Evolutionary conservation across 805 yeast species (phyloP).

Genomic region (Wickerhamomyces ciferrii): DNA sequence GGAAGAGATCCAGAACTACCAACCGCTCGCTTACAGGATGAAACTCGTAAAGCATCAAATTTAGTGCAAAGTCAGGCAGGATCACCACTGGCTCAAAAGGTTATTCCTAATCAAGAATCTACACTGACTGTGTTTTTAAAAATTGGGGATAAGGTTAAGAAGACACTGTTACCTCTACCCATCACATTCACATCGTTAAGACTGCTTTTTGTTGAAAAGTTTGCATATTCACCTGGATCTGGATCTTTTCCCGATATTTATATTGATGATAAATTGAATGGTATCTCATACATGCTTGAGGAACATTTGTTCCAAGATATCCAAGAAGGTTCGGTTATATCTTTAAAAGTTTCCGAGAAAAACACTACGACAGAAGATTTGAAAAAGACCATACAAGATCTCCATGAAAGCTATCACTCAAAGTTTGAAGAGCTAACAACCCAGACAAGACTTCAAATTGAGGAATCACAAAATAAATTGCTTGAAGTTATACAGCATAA

Average conservation of each 20-base stretch:
- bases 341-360: conserved; percentile 44
- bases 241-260: conserved; percentile 75
- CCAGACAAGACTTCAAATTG: neutral
- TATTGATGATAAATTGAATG: conserved; percentile 53
- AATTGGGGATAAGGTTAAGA: conserved; percentile 49
- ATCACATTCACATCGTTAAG: conserved; percentile 42
- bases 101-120: neutral
- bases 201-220: conserved; percentile 77
- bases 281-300: conserved; percentile 76
- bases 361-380: conserved; percentile 4
- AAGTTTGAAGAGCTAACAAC: neutral
- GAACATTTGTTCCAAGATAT: conserved; percentile 58
- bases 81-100: neutral
- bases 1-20: conserved; percentile 23
- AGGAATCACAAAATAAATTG: neutral
- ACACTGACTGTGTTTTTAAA: conserved; percentile 38
- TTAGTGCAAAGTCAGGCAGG: neutral
- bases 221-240: conserved; percentile 74
- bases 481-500: neutral
- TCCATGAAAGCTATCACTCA: neutral
- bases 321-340: conserved; percentile 51
- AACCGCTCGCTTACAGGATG: conserved; percentile 14
- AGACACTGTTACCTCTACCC: conserved; percentile 30
- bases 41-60: neutral
- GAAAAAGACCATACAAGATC: neutral